These are phyloP conservation scores for Zygosaccharomyces sapae DNA, from an alignment of 1,139 yeast genomes.

Conservation along the genomic window DNA sequence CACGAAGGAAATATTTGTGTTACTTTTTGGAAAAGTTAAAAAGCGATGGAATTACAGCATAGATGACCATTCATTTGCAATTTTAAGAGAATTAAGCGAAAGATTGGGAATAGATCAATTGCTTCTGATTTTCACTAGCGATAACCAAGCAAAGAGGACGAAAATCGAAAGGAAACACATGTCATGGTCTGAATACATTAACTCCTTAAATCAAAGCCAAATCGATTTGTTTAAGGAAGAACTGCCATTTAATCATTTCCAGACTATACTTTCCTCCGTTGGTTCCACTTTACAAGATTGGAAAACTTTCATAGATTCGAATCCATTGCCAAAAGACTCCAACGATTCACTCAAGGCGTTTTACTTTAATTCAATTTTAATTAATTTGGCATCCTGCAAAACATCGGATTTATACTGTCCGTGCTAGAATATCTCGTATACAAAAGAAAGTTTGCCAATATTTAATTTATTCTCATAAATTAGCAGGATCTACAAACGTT, in stretches of 20 bases:
- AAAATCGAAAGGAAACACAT: constrained; percentile 12
- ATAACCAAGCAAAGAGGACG: constrained; percentile 7
- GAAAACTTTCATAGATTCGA: constrained; percentile 9
- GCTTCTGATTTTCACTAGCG: too few relatives aligned
- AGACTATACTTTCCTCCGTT: constrained; percentile 13
- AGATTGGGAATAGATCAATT: constrained; percentile 16
- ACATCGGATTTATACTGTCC: constrained; percentile 15
- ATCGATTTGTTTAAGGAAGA: constrained; percentile 14
- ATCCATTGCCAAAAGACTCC: constrained; percentile 9
- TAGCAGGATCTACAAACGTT: constrained; percentile 7
- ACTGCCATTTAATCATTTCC: constrained; percentile 15
- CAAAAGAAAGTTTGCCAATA: constrained; percentile 9
- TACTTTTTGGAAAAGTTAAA: constrained; percentile 6
- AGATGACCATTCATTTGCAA: constrained; percentile 15
- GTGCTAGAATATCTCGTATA: constrained; percentile 14
- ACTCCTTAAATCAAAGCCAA: constrained; percentile 7
- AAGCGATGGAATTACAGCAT: constrained; percentile 13
- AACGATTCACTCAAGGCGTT: constrained; percentile 17
- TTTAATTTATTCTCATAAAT: constrained; percentile 11
- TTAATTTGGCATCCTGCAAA: constrained; percentile 13
- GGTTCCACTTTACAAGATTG: constrained; percentile 11
- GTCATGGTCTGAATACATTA: constrained; percentile 13
- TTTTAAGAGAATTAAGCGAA: constrained; percentile 15
- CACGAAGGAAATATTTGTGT: constrained; percentile 15
- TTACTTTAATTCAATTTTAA: constrained; percentile 12